phyloP scores from a whole-genome alignment of 768 basidiomycete genomes.

The Porphyrellus cyaneotinctus region DNA sequence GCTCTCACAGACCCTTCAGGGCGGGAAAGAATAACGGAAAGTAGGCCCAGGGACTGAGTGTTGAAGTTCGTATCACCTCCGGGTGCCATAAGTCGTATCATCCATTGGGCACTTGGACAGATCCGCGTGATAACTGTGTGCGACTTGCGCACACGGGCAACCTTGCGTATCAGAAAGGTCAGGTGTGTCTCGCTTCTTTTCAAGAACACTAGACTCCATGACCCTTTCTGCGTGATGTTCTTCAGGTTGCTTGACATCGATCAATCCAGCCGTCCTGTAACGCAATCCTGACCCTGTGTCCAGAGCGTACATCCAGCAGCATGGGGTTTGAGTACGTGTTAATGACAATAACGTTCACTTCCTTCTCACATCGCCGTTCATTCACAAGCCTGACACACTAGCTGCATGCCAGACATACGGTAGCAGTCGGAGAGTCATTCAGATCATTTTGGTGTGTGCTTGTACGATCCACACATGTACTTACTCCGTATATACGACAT shows the following conservation, averaged over 20 bases:
- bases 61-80: conserved; percentile 14
- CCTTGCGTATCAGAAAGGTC: conserved; percentile 34
- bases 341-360: conserved; percentile 1
- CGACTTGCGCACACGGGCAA: conserved; percentile 32
- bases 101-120: conserved; percentile 25
- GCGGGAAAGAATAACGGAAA: conserved; percentile 20
- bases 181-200: conserved; percentile 29
- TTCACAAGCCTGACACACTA: conserved; percentile 31
- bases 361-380: conserved; percentile 8
- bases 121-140: conserved; percentile 24
- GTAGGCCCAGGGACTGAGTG: conserved; percentile 7
- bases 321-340: conserved; percentile 34
- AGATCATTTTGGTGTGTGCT: conserved; percentile 30
- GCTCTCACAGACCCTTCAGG: conserved; percentile 32
- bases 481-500: background rate
- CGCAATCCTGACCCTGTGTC: conserved; percentile 27
- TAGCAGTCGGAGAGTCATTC: conserved; percentile 24
- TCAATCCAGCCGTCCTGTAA: conserved; percentile 29
- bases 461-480: conserved; percentile 6
- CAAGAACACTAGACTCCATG: conserved; percentile 20
- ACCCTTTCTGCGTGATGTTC: conserved; percentile 29
- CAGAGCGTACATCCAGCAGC: conserved; percentile 25
- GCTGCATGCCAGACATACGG: conserved; percentile 29
- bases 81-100: conserved; percentile 24
- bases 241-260: conserved; percentile 24